Evolutionary conservation across 441 rosid genomes (phyloP), one percentile per base, ranked within the genome.

Genomic region (Populus hybrid): DNA sequence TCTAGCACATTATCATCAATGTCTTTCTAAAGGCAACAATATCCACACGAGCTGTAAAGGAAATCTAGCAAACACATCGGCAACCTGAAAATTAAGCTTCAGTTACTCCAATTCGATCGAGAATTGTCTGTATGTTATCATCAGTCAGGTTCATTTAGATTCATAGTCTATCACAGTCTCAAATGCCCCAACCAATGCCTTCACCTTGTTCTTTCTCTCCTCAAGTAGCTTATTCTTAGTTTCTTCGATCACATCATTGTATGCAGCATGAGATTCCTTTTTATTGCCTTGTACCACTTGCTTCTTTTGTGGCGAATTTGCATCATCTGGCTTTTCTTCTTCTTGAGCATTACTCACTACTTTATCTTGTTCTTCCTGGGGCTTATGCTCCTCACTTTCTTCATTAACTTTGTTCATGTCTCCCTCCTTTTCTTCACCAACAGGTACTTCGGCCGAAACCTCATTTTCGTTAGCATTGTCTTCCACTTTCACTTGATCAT

Each of bases 101-200:
- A 20, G 23, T 18, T 56, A 16, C 76, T 73, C 56, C 69, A 61
- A 3, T 21, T 73, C 14, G 31, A 14, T 33, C 31, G 29, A 24
- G 23, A 35, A 35, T 20, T 72, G 33, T 45, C n/a, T 6, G 23
- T 6, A 20, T 56, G 23, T 56, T 20, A 6, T 20, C 64, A 20
- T 59, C 24, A 59, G 24, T 2, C 3, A 59, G 24, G 24, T 59
- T 59, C 69, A 68, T 53, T 61, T 87, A 31, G 93, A 72, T 87
- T 92, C 90, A 72, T 89, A 85, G 76, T 90, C 97, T 42, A 94
- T 94, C 81, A 91, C 97, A 18, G 93, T 91, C 89, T 94, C 89
- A 71, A 94, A 92, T 26, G 98, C 98, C 26, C 98, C 98, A 31
- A 87, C 98, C 74, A 94, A 81, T 53, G 97, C 96, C 71, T 73